Percentiles rank a stretch among this genome's conserved stretches.
These are phyloP conservation scores for Mycena kentingensis DNA, from an alignment of 768 basidiomycete genomes.

Conservation along the genomic window DNA sequence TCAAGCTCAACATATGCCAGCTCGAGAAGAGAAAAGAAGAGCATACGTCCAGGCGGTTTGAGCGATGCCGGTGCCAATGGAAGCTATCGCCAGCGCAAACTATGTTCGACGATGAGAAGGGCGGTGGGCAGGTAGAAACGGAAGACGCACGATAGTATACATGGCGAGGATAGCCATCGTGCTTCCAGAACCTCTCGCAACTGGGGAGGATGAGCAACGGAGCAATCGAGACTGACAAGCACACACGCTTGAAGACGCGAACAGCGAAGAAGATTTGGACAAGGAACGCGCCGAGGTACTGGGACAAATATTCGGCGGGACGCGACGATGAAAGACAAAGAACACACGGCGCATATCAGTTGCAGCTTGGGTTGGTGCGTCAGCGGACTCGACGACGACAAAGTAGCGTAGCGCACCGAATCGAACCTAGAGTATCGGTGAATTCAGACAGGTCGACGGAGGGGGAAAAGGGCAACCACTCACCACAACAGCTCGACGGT, in stretches of 20 bases:
- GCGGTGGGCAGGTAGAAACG: neutral
- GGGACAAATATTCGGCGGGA: neutral
- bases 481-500: conserved; percentile 12
- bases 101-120: neutral
- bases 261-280: conserved; percentile 15
- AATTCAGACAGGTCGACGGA: neutral
- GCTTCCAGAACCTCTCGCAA: no score
- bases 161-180: neutral
- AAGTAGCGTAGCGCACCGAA: neutral
- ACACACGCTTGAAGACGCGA: conserved; percentile 8
- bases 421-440: neutral
- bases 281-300: conserved; percentile 16
- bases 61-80: conserved; percentile 9
- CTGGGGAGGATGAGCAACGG: no score
- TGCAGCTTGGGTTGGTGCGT: no score
- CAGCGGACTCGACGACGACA: no score
- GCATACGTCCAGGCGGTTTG: conserved; percentile 8
- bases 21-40: conserved; percentile 10
- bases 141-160: neutral
- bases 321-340: no score
- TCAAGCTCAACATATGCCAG: neutral
- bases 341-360: no score
- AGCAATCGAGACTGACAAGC: neutral
- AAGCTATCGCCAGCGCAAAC: neutral
- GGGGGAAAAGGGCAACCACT: neutral